Conservation (phyloP, 768 basidiomycete genomes). For the Cyathus striatus region DNA sequence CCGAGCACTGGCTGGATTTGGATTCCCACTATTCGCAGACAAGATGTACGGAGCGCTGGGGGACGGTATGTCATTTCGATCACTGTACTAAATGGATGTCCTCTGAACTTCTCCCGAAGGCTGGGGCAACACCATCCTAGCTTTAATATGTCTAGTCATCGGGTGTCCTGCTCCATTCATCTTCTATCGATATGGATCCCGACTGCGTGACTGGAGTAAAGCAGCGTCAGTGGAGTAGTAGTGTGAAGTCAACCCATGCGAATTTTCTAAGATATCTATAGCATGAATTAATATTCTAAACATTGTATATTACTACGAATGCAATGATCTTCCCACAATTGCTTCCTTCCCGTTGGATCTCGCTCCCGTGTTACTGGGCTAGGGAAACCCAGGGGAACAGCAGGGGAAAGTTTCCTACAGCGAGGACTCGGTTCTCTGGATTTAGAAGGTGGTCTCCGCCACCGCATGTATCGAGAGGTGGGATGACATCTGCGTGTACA, state of each 20-base stretch:
- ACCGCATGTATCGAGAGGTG: too few species aligned
- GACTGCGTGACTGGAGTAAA: constrained; percentile 30
- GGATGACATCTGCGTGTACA: too few species aligned
- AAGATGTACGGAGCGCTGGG: constrained; percentile 50
- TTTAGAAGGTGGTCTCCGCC: too few species aligned
- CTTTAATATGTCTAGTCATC: constrained; percentile 42
- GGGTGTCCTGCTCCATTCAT: constrained; percentile 47
- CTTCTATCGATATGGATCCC: constrained; percentile 33
- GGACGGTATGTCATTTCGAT: constrained; percentile 19
- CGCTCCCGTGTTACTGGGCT: too few species aligned
- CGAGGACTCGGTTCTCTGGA: too few species aligned
- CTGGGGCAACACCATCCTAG: constrained; percentile 53
- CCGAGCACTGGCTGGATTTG: constrained; percentile 54
- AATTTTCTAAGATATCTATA: neutral
- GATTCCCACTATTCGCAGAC: constrained; percentile 61
- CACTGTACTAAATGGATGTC: neutral
- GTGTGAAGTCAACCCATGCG: too few species aligned
- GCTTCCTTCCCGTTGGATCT: too few species aligned
- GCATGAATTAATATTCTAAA: too few species aligned
- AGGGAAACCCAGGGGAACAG: too few species aligned
- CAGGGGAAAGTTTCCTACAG: too few species aligned
- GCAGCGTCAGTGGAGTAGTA: constrained; percentile 27
- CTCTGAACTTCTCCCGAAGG: constrained; percentile 30
- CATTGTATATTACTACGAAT: too few species aligned
- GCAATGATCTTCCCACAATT: too few species aligned